Evolutionary conservation across 2,329 filamentous ascomycete genomes (phyloP), one percentile per base, ranked within the genome.

Genomic region (Tympanopsis confertula): DNA sequence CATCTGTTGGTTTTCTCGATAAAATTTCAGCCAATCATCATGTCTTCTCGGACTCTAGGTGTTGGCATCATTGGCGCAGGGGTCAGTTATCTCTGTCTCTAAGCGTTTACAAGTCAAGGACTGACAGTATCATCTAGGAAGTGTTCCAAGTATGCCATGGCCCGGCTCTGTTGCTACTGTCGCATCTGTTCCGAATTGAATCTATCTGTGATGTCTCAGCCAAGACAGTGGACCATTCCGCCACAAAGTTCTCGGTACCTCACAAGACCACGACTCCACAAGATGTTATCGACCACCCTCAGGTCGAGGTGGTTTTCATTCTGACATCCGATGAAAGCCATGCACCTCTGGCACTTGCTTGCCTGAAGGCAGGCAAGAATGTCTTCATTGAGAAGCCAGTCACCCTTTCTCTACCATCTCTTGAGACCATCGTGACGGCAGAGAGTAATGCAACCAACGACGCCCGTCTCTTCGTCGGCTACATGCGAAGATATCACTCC

Each of bases 271-370:
- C 52, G 15, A 45, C 60, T 33, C 48, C 66, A 1, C 41, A 56
- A 18, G 58, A 68, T 26, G 51, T 74, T 18, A 63, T 62, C 45
- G 44, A 54, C 5, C 58, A 59, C 1, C 35, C 54, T 0, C 56
- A 66, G 3, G 61, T 71, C 13, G 66, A 77, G 39, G 55, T 75
- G 3, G 68, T 79, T 19, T 56, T 78, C 43, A 59, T 78, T 38
- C 57, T 59, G 20, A 72, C 59, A 20, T 55, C 63, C 3, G 66
- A 78, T 43, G 71, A 69, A 17, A 73, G 63, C 42, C 76, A 79
- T 48, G 62, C 62, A n/a, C 42, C 54, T 3, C 65, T 74, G 40
- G 63, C 62, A 3, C 56, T 28, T n/a, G 24, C 24, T n/a, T 10
- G 10, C 24, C 24, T 28, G 10, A n/a, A 28, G 24, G 24, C 24